Percentiles rank a stretch among this genome's conserved stretches.
phyloP scores from a whole-genome alignment of 2,329 filamentous ascomycete species.

The Diaporthe citri region DNA sequence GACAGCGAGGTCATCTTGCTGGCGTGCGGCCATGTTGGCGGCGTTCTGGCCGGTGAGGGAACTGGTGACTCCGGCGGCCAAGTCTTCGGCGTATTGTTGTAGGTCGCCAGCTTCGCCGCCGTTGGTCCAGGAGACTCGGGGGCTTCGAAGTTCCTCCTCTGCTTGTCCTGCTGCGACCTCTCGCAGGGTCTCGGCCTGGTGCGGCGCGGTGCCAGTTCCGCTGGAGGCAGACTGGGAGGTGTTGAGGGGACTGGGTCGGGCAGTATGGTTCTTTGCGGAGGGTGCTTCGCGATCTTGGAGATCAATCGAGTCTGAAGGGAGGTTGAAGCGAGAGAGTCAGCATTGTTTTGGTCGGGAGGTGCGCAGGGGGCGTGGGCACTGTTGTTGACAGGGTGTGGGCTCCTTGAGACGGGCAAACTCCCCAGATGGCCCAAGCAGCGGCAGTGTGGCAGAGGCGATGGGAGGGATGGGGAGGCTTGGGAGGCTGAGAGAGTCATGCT shows the following conservation, averaged over 20 bases:
- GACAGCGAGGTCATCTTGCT: constrained; percentile 70
- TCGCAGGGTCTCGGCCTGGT: constrained; percentile 87
- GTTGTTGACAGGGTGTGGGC: constrained; percentile 14
- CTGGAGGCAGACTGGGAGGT: constrained; percentile 60
- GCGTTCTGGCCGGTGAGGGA: constrained; percentile 52
- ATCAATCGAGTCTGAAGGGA: constrained; percentile 85
- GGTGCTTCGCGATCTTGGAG: constrained; percentile 87
- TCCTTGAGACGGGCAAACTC: constrained; percentile 19
- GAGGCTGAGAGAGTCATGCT: constrained; percentile 34
- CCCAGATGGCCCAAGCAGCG: constrained; percentile 29
- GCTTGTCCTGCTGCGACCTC: constrained; percentile 82
- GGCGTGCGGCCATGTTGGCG: constrained; percentile 50
- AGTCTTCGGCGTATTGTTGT: constrained; percentile 61
- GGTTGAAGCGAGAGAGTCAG: constrained; percentile 47
- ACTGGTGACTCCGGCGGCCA: constrained; percentile 55
- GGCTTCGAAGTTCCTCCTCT: constrained; percentile 77
- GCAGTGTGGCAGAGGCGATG: constrained; percentile 1
- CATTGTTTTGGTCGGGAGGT: constrained; percentile 32
- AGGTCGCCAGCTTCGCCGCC: constrained; percentile 55
- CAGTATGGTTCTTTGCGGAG: constrained; percentile 83
- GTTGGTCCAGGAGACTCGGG: constrained; percentile 68
- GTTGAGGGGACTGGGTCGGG: constrained; percentile 65
- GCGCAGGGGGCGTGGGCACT: constrained; percentile 31
- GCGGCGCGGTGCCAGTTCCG: constrained; percentile 67
- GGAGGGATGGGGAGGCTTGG: constrained; percentile 8